Percentiles rank a stretch among this genome's conserved stretches.
phyloP scores from a whole-genome alignment of 2,329 filamentous ascomycete species.

The Penicillium crustosum region DNA sequence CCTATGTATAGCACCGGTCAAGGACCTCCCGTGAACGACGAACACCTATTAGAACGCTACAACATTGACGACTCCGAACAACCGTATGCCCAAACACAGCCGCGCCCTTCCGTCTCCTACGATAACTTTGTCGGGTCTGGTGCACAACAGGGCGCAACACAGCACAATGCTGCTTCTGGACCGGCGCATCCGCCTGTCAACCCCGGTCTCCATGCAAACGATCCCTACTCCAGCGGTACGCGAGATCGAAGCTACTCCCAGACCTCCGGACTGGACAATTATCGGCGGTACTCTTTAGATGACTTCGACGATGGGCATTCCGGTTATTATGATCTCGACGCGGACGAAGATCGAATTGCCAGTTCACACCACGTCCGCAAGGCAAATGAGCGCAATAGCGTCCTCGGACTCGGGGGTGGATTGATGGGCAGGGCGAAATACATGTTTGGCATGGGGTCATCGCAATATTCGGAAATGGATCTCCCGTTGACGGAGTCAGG shows the following conservation, averaged over 20 bases:
- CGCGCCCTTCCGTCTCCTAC: constrained; percentile 85
- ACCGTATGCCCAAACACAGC: constrained; percentile 50
- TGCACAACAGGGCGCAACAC: constrained; percentile 50
- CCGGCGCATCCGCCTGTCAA: constrained; percentile 29
- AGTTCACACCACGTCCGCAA: constrained; percentile 52
- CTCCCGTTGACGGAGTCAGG: constrained; percentile 82
- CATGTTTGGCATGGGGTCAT: constrained; percentile 78
- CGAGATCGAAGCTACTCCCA: constrained; percentile 62
- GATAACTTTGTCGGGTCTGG: constrained; percentile 84
- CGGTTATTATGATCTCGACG: constrained; percentile 71
- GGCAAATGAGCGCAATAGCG: constrained; percentile 80
- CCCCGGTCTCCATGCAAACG: constrained; percentile 37
- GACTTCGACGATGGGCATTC: constrained; percentile 79
- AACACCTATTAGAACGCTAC: constrained; percentile 74
- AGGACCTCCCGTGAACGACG: constrained; percentile 75
- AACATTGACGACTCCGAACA: constrained; percentile 66
- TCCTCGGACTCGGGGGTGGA: constrained; percentile 81
- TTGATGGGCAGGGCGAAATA: constrained; percentile 85
- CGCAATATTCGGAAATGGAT: constrained; percentile 95
- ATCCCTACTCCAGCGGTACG: constrained; percentile 39
- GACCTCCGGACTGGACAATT: constrained; percentile 80
- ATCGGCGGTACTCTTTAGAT: constrained; percentile 85
- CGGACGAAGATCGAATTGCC: constrained; percentile 57
- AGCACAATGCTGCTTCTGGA: constrained; percentile 42
- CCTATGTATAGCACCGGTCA: constrained; percentile 69